These are phyloP conservation scores for Dissophora ornata DNA, from an alignment of 192 early-diverging fungal species.

Conservation along the genomic window DNA sequence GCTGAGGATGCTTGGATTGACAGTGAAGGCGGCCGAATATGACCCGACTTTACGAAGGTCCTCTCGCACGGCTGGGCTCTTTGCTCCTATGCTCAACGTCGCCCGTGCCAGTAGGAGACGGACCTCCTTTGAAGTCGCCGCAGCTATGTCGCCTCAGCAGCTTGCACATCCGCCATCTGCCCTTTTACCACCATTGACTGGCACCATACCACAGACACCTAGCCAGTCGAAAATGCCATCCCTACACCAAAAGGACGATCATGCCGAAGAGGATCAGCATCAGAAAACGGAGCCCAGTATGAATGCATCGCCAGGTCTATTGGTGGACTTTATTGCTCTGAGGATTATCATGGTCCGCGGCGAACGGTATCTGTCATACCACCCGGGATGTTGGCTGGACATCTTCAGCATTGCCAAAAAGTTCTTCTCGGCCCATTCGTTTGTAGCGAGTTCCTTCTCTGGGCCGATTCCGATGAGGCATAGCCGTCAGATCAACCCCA, in stretches of 20 bases:
- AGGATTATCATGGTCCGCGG: constrained; percentile 66
- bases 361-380: constrained; percentile 54
- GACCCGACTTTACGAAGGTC: constrained; percentile 24
- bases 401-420: constrained; percentile 57
- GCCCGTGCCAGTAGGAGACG: constrained; percentile 13
- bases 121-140: constrained; percentile 3
- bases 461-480: neutral
- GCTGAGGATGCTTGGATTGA: constrained; percentile 43
- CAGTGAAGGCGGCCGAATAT: constrained; percentile 42
- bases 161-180: neutral
- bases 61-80: constrained; percentile 17
- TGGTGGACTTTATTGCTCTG: constrained; percentile 63
- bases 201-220: constrained; percentile 12
- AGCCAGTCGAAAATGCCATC: constrained; percentile 10
- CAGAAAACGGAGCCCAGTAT: constrained; percentile 15
- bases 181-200: neutral
- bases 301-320: constrained; percentile 47
- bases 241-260: constrained; percentile 11
- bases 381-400: constrained; percentile 60
- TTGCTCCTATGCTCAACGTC: constrained; percentile 37
- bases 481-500: constrained; percentile 2
- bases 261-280: constrained; percentile 6
- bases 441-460: constrained; percentile 13
- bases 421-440: constrained; percentile 31
- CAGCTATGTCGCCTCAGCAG: constrained; percentile 23